A percentile compares a stretch with the other conserved stretches of the same genome.
Evolutionary conservation across 75 land plant genomes (phyloP).

Genomic region (Cunninghamia lanceolata): DNA sequence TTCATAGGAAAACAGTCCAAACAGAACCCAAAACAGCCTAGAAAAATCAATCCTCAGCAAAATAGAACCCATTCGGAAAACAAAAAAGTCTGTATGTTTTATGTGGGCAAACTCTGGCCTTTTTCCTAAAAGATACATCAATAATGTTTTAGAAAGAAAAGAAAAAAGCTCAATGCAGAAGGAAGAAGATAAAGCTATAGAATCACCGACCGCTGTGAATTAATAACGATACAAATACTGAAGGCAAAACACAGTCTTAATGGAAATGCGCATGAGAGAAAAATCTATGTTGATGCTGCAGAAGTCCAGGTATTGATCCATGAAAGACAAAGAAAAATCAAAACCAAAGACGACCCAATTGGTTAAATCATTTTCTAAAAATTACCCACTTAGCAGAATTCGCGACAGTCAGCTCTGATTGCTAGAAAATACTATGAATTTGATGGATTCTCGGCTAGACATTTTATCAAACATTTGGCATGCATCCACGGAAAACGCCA

Average conservation of each 20-base stretch:
- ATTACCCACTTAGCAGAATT: background rate
- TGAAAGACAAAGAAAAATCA: background rate
- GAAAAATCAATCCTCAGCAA: constrained; percentile 61
- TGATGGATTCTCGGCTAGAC: background rate
- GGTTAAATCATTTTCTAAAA: background rate
- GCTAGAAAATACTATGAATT: background rate
- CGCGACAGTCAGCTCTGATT: background rate
- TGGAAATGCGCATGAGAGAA: background rate
- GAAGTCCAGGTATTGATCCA: background rate
- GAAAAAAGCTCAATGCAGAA: background rate
- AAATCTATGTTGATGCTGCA: background rate
- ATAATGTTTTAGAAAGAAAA: background rate
- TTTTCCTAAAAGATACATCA: background rate
- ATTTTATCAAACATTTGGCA: background rate
- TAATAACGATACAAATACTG: background rate
- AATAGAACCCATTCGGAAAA: constrained; percentile 47
- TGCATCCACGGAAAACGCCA: background rate
- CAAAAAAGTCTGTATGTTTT: constrained; percentile 16
- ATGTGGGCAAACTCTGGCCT: background rate
- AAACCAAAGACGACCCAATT: background rate
- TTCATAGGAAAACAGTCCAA: constrained; percentile 60
- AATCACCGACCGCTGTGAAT: background rate
- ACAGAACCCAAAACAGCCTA: constrained; percentile 59
- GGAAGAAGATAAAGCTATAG: background rate
- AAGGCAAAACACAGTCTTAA: background rate